Conservation (phyloP, 345 rosid genomes). For the Melaleuca quinquenervia region DNA sequence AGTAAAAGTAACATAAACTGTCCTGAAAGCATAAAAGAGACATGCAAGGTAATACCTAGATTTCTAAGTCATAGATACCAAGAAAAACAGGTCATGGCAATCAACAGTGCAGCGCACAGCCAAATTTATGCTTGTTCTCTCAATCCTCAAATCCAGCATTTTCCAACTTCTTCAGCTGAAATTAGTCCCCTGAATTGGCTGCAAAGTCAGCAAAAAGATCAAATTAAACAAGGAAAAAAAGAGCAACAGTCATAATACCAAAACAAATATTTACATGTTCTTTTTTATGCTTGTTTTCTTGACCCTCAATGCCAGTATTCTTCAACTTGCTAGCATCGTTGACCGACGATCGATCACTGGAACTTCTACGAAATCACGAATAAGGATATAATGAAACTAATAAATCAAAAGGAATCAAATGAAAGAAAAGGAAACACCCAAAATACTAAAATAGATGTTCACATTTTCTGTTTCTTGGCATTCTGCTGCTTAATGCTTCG, state of each 20-base stretch:
- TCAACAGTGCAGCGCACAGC: conserved; percentile 6
- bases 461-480: conserved; percentile 68
- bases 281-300: not conserved
- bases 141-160: not conserved
- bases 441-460: not conserved
- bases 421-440: not conserved
- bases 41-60: conserved; percentile 20
- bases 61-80: conserved; percentile 20
- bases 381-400: not conserved
- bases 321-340: conserved; percentile 36
- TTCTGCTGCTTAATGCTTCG: conserved; percentile 39
- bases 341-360: conserved; percentile 21
- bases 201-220: not conserved
- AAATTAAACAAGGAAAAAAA: not conserved
- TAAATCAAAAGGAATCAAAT: not conserved
- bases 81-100: conserved; percentile 3
- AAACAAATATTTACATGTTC: not conserved
- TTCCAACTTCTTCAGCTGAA: not conserved
- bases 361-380: conserved; percentile 16
- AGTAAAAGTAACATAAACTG: conserved; percentile 33
- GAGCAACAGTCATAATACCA: not conserved
- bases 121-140: conserved; percentile 29
- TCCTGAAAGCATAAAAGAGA: conserved; percentile 22
- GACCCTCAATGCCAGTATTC: conserved; percentile 29
- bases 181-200: not conserved